Evolutionary conservation across 331 rosid species (phyloP).

Genomic region (Pyrus hybrid): DNA sequence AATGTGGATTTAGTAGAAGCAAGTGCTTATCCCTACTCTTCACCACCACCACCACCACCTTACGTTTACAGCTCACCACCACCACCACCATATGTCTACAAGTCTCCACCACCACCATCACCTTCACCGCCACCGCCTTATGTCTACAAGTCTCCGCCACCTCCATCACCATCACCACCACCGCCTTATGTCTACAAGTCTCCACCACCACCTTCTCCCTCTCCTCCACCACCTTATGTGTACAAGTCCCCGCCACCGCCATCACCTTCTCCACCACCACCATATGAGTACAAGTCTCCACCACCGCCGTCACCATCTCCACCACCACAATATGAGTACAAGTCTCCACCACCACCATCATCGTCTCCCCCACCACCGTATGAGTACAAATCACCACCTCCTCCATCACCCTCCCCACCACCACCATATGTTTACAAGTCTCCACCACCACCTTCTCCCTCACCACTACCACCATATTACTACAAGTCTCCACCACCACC

Average conservation of each 20-base stretch:
- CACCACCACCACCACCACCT: slow-evolving; percentile 11
- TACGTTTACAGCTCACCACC: slow-evolving; percentile 8
- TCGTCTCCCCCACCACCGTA: neutral
- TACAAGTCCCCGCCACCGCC: slow-evolving; percentile 1
- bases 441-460: neutral
- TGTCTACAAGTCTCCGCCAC: neutral
- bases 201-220: neutral
- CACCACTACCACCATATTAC: neutral
- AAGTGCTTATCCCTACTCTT: neutral
- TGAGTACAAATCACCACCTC: neutral
- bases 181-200: slow-evolving; percentile 12
- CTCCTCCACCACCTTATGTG: neutral
- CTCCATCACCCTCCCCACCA: neutral
- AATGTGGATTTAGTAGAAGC: slow-evolving; percentile 20
- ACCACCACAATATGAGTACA: neutral
- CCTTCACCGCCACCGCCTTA: no score
- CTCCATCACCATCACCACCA: neutral
- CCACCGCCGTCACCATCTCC: neutral
- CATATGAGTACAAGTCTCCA: neutral
- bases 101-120: no score
- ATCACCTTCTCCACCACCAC: neutral
- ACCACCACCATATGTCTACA: neutral
- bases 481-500: slow-evolving; percentile 18
- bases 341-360: neutral
- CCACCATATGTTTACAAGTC: neutral